These are phyloP conservation scores for Trichosphaerium sp. DNA, from an alignment of 78 protist genomes.

Conservation along the genomic window DNA sequence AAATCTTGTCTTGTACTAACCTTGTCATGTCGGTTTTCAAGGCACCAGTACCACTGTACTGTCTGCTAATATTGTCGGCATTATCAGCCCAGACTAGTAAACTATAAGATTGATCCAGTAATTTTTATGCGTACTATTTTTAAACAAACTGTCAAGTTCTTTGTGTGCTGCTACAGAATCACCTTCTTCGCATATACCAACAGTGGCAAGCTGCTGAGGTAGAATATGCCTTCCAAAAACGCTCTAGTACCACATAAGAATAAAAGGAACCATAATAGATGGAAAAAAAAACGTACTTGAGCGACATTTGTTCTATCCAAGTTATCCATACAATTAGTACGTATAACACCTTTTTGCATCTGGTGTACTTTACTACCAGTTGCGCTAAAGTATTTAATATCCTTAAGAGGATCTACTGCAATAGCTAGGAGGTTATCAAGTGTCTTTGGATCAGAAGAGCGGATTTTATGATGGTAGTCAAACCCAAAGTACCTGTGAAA, in stretches of 20 bases:
- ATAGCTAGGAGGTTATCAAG: neutral
- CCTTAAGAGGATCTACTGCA: neutral
- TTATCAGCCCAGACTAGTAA: constrained; percentile 61
- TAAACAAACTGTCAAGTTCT: constrained; percentile 9
- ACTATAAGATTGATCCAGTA: neutral
- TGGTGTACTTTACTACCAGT: too few relatives aligned
- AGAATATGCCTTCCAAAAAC: neutral
- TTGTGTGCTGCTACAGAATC: neutral
- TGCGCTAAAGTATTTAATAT: neutral
- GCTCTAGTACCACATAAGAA: neutral
- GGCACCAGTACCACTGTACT: constrained; percentile 56
- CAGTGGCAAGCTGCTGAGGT: neutral
- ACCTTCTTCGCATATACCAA: too few relatives aligned
- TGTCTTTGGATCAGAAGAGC: neutral
- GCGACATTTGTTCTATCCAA: constrained; percentile 92
- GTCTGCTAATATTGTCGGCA: constrained; percentile 48
- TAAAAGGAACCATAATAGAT: neutral
- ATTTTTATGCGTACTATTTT: neutral
- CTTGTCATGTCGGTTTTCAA: constrained; percentile 47
- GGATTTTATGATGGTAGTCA: constrained; percentile 33
- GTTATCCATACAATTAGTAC: constrained; percentile 91
- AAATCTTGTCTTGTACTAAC: too few relatives aligned
- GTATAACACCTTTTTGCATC: constrained; percentile 53
- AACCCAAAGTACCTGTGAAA: constrained; percentile 22
- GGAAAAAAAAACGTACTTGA: constrained; percentile 3